Evolutionary conservation across 2,329 filamentous ascomycete genomes (phyloP), one percentile per base, ranked within the genome.

Genomic region (Ascochyta rabiei): DNA sequence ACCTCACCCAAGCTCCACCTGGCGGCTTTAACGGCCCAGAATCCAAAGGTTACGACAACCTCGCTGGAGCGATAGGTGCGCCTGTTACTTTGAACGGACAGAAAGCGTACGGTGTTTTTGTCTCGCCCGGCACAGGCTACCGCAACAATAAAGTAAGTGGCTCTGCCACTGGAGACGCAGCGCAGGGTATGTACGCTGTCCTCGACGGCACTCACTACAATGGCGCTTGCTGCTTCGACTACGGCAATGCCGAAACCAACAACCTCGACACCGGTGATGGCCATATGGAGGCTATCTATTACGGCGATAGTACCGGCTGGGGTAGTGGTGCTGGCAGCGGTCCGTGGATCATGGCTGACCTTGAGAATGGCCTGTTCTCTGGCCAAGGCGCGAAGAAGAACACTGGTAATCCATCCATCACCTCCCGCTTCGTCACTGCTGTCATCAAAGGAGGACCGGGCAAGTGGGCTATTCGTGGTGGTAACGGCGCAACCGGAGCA

Each of bases 231-330:
- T 86, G 79, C 59, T 78, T 77, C 50, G 76, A 78, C 55, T 79
- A 78, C 30, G 76, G 76, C 28, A 79, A 79, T 33, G 76, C 75
- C 8, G 77, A 78, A 57, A 74, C 67, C 8, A 77, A 63, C 62
- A 76, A 64, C 39, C 50, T 48, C 0, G 76, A 77, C 45, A 81
- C 84, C 0, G 86, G 86, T 2, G 81, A 82, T 48, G 86, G 84
- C 15, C 85, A 88, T 64, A 89, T 89, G 86, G 86, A 89, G 67
- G 84, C 86, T 49, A 84, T 89, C 53, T 89, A 88, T 78, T 88
- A 80, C 62, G 86, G 86, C 1, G 74, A 76, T 67, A 81, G 66
- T 68, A 84, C 77, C 0, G 54, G 55, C 60, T 87, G 84, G 82
- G 86, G 86, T 16, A 72, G 70, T 7, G 86, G 86, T 8, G 51